Evolutionary conservation across 2,329 filamentous ascomycete species (phyloP).

Genomic region (Alternaria metachromatica): DNA sequence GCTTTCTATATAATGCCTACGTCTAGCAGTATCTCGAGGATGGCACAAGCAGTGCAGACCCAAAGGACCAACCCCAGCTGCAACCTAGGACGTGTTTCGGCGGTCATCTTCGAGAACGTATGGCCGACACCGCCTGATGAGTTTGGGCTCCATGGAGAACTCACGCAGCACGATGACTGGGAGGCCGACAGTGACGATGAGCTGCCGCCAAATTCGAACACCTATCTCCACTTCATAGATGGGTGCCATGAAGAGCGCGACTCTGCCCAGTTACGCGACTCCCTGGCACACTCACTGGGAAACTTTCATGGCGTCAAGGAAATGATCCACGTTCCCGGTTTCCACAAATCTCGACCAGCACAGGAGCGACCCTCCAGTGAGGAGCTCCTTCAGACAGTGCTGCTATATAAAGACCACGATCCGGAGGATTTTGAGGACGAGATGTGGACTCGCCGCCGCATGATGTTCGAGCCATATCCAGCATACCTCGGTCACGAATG

Average conservation of each 20-base stretch:
- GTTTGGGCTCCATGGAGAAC: neutral
- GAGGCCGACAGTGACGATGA: neutral
- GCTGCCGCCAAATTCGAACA: neutral
- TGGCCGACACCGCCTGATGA: neutral
- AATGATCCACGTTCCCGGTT: neutral
- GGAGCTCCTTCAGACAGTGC: neutral
- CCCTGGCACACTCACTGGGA: neutral
- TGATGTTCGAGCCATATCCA: neutral
- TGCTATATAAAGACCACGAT: neutral
- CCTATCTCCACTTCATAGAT: neutral
- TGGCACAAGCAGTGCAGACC: neutral
- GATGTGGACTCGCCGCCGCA: neutral
- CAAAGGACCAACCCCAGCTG: neutral
- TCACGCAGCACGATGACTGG: neutral
- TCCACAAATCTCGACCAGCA: neutral
- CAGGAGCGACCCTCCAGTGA: neutral
- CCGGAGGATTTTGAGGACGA: neutral
- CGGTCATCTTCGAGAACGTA: neutral
- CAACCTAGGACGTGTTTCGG: neutral
- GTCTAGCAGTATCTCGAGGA: neutral
- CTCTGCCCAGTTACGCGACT: neutral
- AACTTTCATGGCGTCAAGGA: neutral
- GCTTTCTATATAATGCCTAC: neutral
- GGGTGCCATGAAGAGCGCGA: neutral
- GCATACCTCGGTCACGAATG: accelerated